Base-by-base conservation (phyloP, 352 stramenopile genomes). In the Phytophthora sp. region DNA sequence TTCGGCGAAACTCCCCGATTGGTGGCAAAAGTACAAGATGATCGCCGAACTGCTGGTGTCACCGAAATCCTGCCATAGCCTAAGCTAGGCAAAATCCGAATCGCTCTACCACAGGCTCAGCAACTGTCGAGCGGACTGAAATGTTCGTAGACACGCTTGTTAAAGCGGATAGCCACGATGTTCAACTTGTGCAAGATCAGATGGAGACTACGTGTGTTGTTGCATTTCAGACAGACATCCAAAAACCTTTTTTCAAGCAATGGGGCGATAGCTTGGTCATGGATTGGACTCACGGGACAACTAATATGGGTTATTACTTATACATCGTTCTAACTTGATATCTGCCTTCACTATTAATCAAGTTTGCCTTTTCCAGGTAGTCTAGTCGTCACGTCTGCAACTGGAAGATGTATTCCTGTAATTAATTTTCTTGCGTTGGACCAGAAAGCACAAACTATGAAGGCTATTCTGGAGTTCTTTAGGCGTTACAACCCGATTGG, bases 401-500 rank as follows among this genome's bases (percentile, higher is more conserved):
- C 51, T 21, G 55, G 61, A 18, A 37, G 39, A 35, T 49, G 54
- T 0, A 32, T 72, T 1, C 62, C 66, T 7, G 42, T 72, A 4
- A 11, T 67, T 17, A 50, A 72, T 13, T 71, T 74, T 26, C 37
- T 74, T 11, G 27, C 53, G 20, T 21, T 69, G 0, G 43, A 70
- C 24, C 23, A 74, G 39, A 65, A 61, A 45, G 59, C 49, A 2
- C 15, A 3, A 1, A 66, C 60, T 0, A 62, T 74, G 54, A 44
- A 49, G 11, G 1, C 13, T 0, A 70, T 70, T 21, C 13, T 39
- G 8, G 35, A 48, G 7, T 39, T 57, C 37, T 57, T 57, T 27
- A 48, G 48, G 13, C n/a, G 10, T 5, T 8, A 49, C 4, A 57
- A 49, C 21, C 50, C 26, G 24, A 4, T 18, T 53, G 45, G 45